These are phyloP conservation scores for Linum lewisii DNA, from an alignment of 345 rosid genomes.

Conservation along the genomic window DNA sequence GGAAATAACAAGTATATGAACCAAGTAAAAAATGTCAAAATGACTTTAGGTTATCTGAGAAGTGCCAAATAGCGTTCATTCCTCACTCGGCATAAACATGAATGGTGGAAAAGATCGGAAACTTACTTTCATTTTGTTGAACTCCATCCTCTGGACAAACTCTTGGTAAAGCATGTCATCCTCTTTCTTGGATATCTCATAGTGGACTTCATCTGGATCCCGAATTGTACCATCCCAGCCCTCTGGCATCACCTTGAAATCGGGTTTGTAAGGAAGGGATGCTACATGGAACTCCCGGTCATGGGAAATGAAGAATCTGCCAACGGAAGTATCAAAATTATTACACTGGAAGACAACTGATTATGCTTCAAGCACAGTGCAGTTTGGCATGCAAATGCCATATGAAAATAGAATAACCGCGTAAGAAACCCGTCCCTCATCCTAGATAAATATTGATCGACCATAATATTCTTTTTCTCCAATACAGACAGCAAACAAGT, in stretches of 20 bases:
- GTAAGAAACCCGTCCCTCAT: no score
- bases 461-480: no score
- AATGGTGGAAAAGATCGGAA: not conserved
- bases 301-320: constrained; percentile 74
- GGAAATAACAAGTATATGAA: no score
- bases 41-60: no score
- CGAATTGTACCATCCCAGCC: constrained; percentile 95
- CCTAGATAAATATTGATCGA: no score
- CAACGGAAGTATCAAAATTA: constrained; percentile 5
- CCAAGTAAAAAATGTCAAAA: no score
- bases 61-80: no score
- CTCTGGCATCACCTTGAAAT: constrained; percentile 96
- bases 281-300: constrained; percentile 97
- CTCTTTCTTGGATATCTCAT: constrained; percentile 95
- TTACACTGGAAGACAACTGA: not conserved
- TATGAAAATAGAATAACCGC: no score
- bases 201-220: constrained; percentile 89
- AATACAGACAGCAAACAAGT: no score
- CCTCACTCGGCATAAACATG: no score
- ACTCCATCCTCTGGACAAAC: constrained; percentile 67
- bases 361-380: not conserved
- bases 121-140: constrained; percentile 86
- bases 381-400: no score
- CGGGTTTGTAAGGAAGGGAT: constrained; percentile 83
- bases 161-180: constrained; percentile 86